Conservation (phyloP, 1,139 yeast species). For the Zygoascus meyerae region DNA sequence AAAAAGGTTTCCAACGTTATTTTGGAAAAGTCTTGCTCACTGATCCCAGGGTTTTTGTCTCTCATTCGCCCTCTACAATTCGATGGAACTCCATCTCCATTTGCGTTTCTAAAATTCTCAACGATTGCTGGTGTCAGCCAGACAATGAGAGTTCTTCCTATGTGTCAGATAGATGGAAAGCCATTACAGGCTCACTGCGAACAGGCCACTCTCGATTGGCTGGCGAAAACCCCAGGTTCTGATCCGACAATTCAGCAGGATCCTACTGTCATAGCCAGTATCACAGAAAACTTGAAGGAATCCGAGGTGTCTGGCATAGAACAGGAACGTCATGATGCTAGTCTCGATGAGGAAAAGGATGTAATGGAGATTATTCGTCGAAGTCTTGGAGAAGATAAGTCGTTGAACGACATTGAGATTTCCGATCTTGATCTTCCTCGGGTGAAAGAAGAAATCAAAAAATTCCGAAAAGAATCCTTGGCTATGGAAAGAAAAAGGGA, state of each 20-base stretch:
- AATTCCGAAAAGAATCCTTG: constrained; percentile 31
- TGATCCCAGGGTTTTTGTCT: constrained; percentile 24
- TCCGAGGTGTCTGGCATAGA: background rate
- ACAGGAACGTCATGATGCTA: background rate
- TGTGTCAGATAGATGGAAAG: constrained; percentile 11
- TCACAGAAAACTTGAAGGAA: constrained; percentile 2
- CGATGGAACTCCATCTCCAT: constrained; percentile 19
- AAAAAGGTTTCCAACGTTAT: constrained; percentile 27
- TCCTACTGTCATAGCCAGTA: constrained; percentile 5
- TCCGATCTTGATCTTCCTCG: constrained; percentile 26
- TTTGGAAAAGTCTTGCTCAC: constrained; percentile 22
- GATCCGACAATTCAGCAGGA: constrained; percentile 8
- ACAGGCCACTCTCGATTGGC: constrained; percentile 4
- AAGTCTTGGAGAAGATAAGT: constrained; percentile 9
- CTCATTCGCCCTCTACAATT: constrained; percentile 21
- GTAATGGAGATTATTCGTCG: constrained; percentile 8
- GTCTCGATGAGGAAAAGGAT: constrained; percentile 8
- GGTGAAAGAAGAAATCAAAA: constrained; percentile 29
- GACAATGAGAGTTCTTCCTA: constrained; percentile 23
- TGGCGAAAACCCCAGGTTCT: constrained; percentile 3
- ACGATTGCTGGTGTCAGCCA: constrained; percentile 21
- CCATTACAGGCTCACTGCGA: background rate
- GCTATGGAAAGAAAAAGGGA: constrained; percentile 22
- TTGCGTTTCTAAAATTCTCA: constrained; percentile 24
- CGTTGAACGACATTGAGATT: constrained; percentile 9